phyloP scores from a whole-genome alignment of 768 basidiomycete genomes.

The Lentinula aciculospora region DNA sequence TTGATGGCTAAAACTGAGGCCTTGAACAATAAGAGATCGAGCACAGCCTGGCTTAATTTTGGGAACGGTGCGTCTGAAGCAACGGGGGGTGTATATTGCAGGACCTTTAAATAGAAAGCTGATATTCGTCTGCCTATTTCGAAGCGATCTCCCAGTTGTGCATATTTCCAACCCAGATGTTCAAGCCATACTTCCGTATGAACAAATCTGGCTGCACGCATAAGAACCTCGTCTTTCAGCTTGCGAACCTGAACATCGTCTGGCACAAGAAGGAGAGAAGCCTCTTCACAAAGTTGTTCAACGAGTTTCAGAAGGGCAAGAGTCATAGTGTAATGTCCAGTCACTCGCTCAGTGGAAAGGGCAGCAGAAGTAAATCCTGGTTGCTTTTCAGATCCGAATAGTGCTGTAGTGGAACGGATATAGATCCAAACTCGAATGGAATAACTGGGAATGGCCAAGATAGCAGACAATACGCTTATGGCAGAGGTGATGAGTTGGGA shows the following conservation, averaged over 20 bases:
- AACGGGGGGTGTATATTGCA: constrained; percentile 55
- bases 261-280: constrained; percentile 51
- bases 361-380: constrained; percentile 57
- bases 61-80: constrained; percentile 54
- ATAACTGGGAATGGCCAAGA: constrained; percentile 67
- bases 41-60: constrained; percentile 53
- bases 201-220: constrained; percentile 72
- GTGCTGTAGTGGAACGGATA: constrained; percentile 68
- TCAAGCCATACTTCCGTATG: constrained; percentile 88
- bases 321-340: constrained; percentile 80
- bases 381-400: constrained; percentile 63
- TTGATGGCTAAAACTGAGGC: constrained; percentile 77
- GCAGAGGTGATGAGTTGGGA: constrained; percentile 72
- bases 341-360: constrained; percentile 64
- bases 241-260: constrained; percentile 58
- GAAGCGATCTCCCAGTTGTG: constrained; percentile 74
- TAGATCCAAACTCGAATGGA: constrained; percentile 88
- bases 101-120: constrained; percentile 59
- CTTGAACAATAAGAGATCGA: constrained; percentile 67
- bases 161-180: constrained; percentile 83
- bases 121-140: constrained; percentile 71
- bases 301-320: constrained; percentile 73
- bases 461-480: constrained; percentile 73
- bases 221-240: constrained; percentile 79
- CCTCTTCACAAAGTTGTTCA: constrained; percentile 70